phyloP scores from a whole-genome alignment of 176 grass and related monocot species.

The Hyparrhenia diplandra region DNA sequence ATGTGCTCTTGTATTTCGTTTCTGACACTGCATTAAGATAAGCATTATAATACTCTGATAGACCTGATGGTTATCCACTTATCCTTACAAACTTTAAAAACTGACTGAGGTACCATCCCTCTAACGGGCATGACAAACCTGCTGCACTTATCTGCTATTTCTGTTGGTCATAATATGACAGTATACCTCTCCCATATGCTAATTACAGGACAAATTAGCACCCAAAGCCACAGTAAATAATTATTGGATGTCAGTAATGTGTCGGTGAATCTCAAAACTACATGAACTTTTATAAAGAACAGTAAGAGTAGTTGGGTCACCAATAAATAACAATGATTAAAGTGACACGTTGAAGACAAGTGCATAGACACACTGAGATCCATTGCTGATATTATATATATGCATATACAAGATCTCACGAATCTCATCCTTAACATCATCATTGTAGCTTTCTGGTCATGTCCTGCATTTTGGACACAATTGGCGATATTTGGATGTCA shows the following conservation, averaged over 20 bases:
- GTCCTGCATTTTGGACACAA: not conserved
- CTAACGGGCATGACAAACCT: not conserved
- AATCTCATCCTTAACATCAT: slow-evolving; percentile 32
- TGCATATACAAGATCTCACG: slow-evolving; percentile 23
- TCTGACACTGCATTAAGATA: slow-evolving; percentile 27
- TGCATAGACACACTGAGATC: slow-evolving; percentile 5
- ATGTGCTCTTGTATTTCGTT: slow-evolving; percentile 1
- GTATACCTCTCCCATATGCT: not conserved
- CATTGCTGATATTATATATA: slow-evolving; percentile 29
- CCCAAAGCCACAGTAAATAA: not conserved
- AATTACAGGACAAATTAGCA: not conserved
- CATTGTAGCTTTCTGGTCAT: slow-evolving; percentile 22
- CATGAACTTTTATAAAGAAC: not conserved
- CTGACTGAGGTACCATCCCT: not conserved
- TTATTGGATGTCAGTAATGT: not conserved
- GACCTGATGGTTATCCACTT: not conserved
- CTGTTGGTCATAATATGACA: not conserved
- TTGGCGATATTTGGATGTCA: slow-evolving; percentile 7
- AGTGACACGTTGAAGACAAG: not conserved
- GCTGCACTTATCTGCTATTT: not conserved
- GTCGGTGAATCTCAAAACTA: not conserved
- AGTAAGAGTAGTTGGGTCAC: not conserved
- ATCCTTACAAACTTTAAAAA: not conserved
- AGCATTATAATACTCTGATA: not conserved
- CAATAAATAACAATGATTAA: not conserved